Evolutionary conservation across 768 basidiomycete genomes (phyloP).

Genomic region (Rhizopogon vulgaris): DNA sequence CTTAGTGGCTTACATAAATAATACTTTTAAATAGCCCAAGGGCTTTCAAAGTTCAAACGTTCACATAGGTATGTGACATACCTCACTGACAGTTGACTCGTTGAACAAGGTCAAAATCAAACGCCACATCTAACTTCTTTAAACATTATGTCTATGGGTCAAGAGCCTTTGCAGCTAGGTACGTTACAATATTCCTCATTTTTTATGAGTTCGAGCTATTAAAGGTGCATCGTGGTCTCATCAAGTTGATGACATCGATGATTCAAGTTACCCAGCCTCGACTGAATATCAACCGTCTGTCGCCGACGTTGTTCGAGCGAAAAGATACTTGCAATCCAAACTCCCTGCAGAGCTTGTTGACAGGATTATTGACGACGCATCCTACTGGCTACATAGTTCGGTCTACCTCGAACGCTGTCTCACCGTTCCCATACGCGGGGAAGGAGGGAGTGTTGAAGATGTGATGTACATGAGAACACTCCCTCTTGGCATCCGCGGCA

Average conservation of each 20-base stretch:
- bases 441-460: not conserved
- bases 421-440: not conserved
- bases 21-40: too few species aligned
- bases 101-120: too few species aligned
- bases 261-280: not conserved
- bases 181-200: too few species aligned
- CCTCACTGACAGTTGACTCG: too few species aligned
- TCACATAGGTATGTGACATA: too few species aligned
- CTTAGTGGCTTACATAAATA: too few species aligned
- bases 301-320: not conserved
- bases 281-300: not conserved
- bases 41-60: too few species aligned
- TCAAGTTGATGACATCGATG: too few species aligned
- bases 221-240: not conserved
- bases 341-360: not conserved
- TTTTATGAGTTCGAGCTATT: too few species aligned
- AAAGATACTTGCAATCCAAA: not conserved
- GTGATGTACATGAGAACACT: slow-evolving; percentile 1
- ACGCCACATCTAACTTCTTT: too few species aligned
- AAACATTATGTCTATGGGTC: too few species aligned
- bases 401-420: not conserved
- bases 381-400: slow-evolving; percentile 2
- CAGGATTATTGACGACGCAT: slow-evolving; percentile 26
- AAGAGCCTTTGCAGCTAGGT: too few species aligned
- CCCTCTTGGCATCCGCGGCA: not conserved